A percentile compares a stretch with the other conserved stretches of the same genome.
Evolutionary conservation across 1,284 basidiomycete species (phyloP).

Genomic region (Leccinum olivaceoglutinosum): DNA sequence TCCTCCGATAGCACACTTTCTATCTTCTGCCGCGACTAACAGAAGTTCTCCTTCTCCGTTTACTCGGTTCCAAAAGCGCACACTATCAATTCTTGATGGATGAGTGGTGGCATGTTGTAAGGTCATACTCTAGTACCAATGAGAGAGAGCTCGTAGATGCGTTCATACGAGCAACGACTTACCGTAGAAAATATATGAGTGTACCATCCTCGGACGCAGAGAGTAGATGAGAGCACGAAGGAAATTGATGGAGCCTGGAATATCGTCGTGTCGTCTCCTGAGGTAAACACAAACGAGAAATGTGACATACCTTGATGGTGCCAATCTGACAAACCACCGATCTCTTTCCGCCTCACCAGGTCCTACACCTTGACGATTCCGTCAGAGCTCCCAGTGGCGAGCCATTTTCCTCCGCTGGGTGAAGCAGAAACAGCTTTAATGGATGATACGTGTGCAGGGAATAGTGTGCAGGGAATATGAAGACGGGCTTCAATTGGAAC

Average conservation of each 20-base stretch:
- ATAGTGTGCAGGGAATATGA: constrained; percentile 91
- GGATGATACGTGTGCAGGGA: constrained; percentile 84
- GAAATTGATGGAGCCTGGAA: constrained; percentile 82
- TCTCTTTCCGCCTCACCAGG: constrained; percentile 31
- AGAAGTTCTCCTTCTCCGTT: constrained; percentile 59
- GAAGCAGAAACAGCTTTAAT: constrained; percentile 87
- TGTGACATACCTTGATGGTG: constrained; percentile 17
- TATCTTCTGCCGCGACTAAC: constrained; percentile 82
- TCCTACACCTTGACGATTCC: constrained; percentile 99
- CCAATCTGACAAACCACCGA: too few species aligned
- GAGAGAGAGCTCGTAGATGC: neutral
- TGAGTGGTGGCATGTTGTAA: constrained; percentile 68
- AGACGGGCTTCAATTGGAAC: constrained; percentile 72
- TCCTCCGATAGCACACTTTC: constrained; percentile 38
- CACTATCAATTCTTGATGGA: constrained; percentile 73
- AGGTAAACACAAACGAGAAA: neutral
- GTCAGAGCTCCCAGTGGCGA: constrained; percentile 91
- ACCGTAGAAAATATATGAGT: constrained; percentile 79
- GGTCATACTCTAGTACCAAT: constrained; percentile 55
- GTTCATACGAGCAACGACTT: constrained; percentile 24
- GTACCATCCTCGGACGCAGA: constrained; percentile 91
- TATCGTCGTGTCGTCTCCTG: neutral
- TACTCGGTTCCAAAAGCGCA: constrained; percentile 53
- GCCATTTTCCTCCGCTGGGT: constrained; percentile 87
- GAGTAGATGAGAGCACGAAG: constrained; percentile 78